phyloP scores from a whole-genome alignment of 768 basidiomycete species.

The Kwoniella bestiolae region DNA sequence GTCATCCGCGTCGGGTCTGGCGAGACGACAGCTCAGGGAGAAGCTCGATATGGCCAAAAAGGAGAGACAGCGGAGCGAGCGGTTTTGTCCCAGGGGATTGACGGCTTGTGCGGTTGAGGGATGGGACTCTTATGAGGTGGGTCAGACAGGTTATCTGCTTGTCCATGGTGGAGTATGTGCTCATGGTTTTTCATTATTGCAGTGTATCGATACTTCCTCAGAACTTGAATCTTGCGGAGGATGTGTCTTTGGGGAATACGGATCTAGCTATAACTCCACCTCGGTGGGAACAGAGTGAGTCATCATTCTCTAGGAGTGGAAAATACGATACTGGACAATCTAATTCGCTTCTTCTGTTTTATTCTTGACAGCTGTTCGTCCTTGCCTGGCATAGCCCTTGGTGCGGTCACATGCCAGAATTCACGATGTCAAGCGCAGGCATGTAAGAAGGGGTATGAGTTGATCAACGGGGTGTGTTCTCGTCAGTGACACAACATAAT shows the following conservation, averaged over 20 bases:
- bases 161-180: no score
- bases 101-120: conserved; percentile 9
- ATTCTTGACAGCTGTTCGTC: conserved; percentile 15
- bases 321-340: no score
- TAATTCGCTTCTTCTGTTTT: background rate
- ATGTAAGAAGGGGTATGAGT: conserved; percentile 24
- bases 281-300: conserved; percentile 16
- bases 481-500: no score
- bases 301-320: background rate
- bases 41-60: conserved; percentile 1
- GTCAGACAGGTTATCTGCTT: no score
- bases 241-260: conserved; percentile 15
- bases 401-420: conserved; percentile 22
- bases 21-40: background rate
- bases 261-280: background rate
- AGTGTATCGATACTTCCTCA: conserved; percentile 16
- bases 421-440: conserved; percentile 17
- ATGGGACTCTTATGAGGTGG: conserved; percentile 16
- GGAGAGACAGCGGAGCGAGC: background rate
- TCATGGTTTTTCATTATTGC: background rate
- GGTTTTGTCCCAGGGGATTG: conserved; percentile 12
- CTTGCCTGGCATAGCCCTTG: conserved; percentile 6
- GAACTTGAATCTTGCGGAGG: conserved; percentile 24
- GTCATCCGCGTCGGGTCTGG: conserved; percentile 7
- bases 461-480: conserved; percentile 7